phyloP scores from a whole-genome alignment of 306 rosid genomes.

The Vigna mungo region DNA sequence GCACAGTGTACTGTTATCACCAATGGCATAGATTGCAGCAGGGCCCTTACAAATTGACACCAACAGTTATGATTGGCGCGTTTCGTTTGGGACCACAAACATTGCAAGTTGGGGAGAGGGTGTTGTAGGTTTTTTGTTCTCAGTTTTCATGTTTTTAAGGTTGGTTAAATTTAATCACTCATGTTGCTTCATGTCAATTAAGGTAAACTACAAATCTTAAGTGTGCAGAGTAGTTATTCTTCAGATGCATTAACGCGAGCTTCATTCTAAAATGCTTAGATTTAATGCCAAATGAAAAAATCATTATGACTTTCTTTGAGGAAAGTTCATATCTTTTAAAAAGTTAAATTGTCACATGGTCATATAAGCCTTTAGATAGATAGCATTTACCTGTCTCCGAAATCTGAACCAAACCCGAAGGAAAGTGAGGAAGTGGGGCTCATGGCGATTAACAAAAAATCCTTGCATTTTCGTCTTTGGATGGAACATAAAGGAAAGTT shows the following conservation, averaged over 20 bases:
- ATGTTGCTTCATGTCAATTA: not conserved
- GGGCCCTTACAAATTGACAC: constrained; percentile 31
- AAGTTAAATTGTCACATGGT: constrained; percentile 11
- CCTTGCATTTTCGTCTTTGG: constrained; percentile 31
- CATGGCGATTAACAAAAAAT: constrained; percentile 1
- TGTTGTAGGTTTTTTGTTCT: not conserved
- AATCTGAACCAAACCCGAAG: constrained; percentile 21
- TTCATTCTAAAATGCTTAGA: constrained; percentile 9
- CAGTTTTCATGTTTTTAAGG: constrained; percentile 25
- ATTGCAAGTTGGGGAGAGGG: not conserved
- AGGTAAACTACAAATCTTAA: not conserved
- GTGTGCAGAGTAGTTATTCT: not conserved
- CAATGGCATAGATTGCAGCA: constrained; percentile 27
- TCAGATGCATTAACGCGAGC: not conserved
- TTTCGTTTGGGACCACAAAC: constrained; percentile 31
- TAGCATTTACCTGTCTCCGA: not conserved
- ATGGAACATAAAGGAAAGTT: constrained; percentile 31
- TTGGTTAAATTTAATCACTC: constrained; percentile 15
- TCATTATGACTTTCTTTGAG: not conserved
- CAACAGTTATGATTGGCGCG: not conserved
- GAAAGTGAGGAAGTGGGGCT: constrained; percentile 32
- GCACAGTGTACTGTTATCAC: constrained; percentile 5
- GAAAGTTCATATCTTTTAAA: not conserved
- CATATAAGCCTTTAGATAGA: constrained; percentile 17
- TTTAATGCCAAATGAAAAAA: not conserved